Base-by-base conservation (phyloP, 441 rosid species). In the Arabidopsis lyrata region DNA sequence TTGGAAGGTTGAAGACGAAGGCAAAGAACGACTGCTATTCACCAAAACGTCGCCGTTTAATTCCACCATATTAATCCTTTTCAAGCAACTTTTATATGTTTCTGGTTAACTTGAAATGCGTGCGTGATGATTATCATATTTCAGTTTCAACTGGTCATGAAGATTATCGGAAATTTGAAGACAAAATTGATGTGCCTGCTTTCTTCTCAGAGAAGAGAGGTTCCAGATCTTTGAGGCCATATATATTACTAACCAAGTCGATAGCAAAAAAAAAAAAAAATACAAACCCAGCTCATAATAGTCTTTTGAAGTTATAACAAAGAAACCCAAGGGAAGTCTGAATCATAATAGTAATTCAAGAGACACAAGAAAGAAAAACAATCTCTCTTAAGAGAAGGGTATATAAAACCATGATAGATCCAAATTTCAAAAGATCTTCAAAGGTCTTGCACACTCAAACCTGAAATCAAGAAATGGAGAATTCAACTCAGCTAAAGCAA, bases 371-470 rank as follows among this genome's bases (percentile, higher is more conserved):
- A 52, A 49, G 5, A 60, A 60, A 39, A 60, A 60, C 10, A 64
- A 49, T 58, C 31, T 7, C 47, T 18, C 14, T 11, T 44, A 47
- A 48, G 47, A 74, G 39, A 45, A 22, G 9, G 24, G 48, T 27
- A 55, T 44, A 41, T 74, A 52, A 68, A 91, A 78, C 58, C 58
- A 36, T 14, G 35, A 83, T 85, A 29, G 82, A 63, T 2, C 18
- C 42, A 1, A 24, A 52, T 20, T 20, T 18, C n/a, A 38, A 47
- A 5, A 32, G 8, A 56, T 49, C 53, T 72, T 87, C 84, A 85
- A 69, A 86, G 81, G 10, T 88, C 92, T 76, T 86, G 88, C 14
- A 87, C 92, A 6, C 76, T 88, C 87, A 90, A 84, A 86, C 94
- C 92, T 88, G 84, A 64, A 61, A 71, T 0, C 1, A 15, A 52